phyloP scores from a whole-genome alignment of 139 green algal genomes.

The Pleodorina starrii region DNA sequence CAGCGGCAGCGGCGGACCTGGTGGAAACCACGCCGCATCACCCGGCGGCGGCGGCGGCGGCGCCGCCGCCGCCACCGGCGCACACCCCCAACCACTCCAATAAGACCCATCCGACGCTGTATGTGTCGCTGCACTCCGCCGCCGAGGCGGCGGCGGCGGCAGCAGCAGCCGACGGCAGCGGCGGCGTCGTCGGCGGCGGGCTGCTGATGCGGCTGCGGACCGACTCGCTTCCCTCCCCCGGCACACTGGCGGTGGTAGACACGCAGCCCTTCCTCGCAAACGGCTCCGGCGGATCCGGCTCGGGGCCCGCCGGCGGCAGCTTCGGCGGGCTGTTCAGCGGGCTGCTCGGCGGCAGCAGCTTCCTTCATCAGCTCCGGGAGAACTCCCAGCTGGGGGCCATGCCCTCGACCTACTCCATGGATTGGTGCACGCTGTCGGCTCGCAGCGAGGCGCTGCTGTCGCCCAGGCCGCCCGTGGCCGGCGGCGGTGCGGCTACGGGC shows the following conservation, averaged over 20 bases:
- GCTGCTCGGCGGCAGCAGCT: not conserved
- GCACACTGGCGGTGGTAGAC: constrained; percentile 19
- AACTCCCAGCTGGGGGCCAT: not conserved
- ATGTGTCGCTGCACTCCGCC: constrained; percentile 12
- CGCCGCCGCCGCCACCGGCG: not conserved
- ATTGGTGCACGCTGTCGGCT: constrained; percentile 31
- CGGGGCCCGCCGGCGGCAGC: not conserved
- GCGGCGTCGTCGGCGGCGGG: not conserved
- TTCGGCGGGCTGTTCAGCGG: not conserved
- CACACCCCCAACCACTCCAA: not conserved
- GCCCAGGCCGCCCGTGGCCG: not conserved
- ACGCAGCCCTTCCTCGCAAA: constrained; percentile 12
- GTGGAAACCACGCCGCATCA: not conserved
- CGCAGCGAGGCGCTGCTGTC: constrained; percentile 24
- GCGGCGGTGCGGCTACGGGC: not conserved
- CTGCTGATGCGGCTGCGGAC: constrained; percentile 21
- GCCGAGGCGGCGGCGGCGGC: not conserved
- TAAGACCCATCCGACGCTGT: constrained; percentile 9
- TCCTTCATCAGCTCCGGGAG: not conserved
- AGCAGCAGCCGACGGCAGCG: not conserved
- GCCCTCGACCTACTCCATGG: constrained; percentile 36
- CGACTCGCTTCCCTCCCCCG: constrained; percentile 40
- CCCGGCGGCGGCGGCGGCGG: not conserved
- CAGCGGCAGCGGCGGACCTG: not conserved
- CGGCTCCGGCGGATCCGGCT: not conserved